Base-by-base conservation (phyloP, 768 basidiomycete genomes). In the Suillus spraguei region DNA sequence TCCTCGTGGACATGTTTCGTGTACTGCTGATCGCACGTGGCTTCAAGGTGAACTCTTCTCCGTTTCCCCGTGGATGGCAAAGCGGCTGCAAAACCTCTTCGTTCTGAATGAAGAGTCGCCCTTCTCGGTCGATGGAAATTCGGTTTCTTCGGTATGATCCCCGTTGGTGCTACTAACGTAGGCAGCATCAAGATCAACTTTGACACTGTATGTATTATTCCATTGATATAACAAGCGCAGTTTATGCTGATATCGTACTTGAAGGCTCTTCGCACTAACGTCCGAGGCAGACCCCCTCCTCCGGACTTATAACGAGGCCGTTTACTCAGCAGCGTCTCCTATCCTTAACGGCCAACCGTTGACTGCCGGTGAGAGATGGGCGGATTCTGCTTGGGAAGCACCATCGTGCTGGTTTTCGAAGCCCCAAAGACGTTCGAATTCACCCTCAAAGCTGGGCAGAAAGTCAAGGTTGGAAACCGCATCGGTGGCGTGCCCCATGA, bases 91-190 rank as follows among this genome's bases (percentile, higher is more conserved):
- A 72, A 94, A 97, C 72, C 78, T 99, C 20, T 99, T 99, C 67
- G 95, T 99, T 10, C 83, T 99, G n/a, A 99, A 99, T 72, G 97
- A 99, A 89, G 97, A 28, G 97, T 99, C 10, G 95, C 96, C 2
- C 82, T 99, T 24, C 86, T 99, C 36, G 97, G 97, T 7, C 80
- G 94, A 61, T 99, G 97, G 97, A 87, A 87, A 71, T 80, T 97
- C 69, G 97, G 97, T 1, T 98, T 98, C 82, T 99, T 97, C 75
- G 81, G 90, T 33, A 98, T 98, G 95, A 88, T 97, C 0, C 97
- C 97, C 11, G 97, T 99, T 35, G 97, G 97, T 3, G 97, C 97
- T 2, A 99, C 97, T 13, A 99, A 99, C 74, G 97, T 99, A 59
- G 97, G 97, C 5, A 92, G 90, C 66, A 99, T 99, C 77, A 90